Percentiles rank a stretch among this genome's conserved stretches.
Evolutionary conservation across 768 basidiomycete species (phyloP).

Genomic region (Mrakia frigida): DNA sequence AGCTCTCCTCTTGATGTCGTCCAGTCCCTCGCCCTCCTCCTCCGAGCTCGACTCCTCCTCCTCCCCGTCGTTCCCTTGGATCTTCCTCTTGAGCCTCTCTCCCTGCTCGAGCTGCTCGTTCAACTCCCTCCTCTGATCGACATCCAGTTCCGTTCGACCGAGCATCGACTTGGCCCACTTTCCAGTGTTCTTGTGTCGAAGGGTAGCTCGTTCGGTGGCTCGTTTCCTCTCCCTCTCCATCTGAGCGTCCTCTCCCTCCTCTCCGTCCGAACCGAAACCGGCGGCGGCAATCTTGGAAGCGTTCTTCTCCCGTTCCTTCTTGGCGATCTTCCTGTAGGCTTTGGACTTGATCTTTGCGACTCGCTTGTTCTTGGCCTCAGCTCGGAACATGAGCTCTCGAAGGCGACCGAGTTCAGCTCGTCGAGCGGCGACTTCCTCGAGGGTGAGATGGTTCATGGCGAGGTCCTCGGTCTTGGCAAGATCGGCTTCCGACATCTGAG

Average conservation of each 20-base stretch:
- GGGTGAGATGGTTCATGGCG: slow-evolving; percentile 69
- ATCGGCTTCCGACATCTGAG: slow-evolving; percentile 75
- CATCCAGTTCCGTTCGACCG: slow-evolving; percentile 54
- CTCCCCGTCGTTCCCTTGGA: slow-evolving; percentile 56
- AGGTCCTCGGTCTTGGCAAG: slow-evolving; percentile 76
- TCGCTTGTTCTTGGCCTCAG: slow-evolving; percentile 81
- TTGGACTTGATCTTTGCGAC: slow-evolving; percentile 94
- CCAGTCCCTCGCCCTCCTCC: slow-evolving; percentile 44
- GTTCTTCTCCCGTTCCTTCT: slow-evolving; percentile 67
- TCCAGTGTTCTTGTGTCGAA: slow-evolving; percentile 79
- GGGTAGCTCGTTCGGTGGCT: slow-evolving; percentile 81
- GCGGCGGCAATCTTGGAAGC: slow-evolving; percentile 46
- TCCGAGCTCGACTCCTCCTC: slow-evolving; percentile 41
- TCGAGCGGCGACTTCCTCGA: slow-evolving; percentile 79
- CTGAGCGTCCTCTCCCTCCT: slow-evolving; percentile 52
- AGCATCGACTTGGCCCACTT: slow-evolving; percentile 80
- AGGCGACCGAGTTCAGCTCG: slow-evolving; percentile 76
- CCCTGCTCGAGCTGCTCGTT: slow-evolving; percentile 78
- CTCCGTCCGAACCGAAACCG: slow-evolving; percentile 54
- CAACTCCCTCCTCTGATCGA: slow-evolving; percentile 61
- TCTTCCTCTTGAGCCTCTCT: slow-evolving; percentile 70
- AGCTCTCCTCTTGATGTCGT: slow-evolving; percentile 58
- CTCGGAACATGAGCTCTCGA: slow-evolving; percentile 89
- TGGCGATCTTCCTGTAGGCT: slow-evolving; percentile 75
- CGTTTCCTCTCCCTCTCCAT: slow-evolving; percentile 71